A percentile compares a stretch with the other conserved stretches of the same genome.
Conservation (phyloP, 768 basidiomycete genomes). For the Kondoa subrosea region DNA sequence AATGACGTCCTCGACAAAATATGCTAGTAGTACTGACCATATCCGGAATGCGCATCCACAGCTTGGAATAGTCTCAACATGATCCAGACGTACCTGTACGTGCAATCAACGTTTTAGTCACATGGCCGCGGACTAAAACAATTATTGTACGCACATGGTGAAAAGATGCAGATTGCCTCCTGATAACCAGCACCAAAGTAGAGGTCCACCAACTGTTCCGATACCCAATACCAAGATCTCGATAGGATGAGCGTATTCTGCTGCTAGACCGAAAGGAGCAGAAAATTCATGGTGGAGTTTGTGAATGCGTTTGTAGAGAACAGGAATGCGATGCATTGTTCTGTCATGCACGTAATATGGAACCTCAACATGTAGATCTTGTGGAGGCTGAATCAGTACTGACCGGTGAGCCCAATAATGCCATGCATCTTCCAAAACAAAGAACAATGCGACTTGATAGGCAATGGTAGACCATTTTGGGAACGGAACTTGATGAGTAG, state of each 20-base stretch:
- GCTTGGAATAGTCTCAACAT: constrained; percentile 87
- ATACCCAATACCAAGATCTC: constrained; percentile 88
- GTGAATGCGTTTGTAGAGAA: constrained; percentile 29
- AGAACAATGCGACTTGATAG: constrained; percentile 63
- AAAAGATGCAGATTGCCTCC: constrained; percentile 64
- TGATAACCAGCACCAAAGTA: constrained; percentile 42
- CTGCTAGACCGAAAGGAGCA: constrained; percentile 90
- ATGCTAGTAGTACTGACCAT: constrained; percentile 43
- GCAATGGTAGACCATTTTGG: constrained; percentile 52
- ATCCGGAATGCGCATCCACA: constrained; percentile 90
- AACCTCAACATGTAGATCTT: neutral
- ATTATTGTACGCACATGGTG: constrained; percentile 40
- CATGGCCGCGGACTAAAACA: neutral
- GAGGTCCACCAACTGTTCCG: constrained; percentile 51
- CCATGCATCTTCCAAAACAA: constrained; percentile 89
- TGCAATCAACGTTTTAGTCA: no score
- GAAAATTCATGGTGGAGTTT: constrained; percentile 82
- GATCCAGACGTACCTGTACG: constrained; percentile 60
- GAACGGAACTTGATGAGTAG: constrained; percentile 85
- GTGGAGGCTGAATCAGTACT: neutral
- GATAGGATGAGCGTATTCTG: constrained; percentile 93
- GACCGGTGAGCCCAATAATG: constrained; percentile 57
- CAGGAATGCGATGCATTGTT: constrained; percentile 58
- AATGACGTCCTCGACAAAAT: neutral
- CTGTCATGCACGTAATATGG: constrained; percentile 54